A percentile compares a stretch with the other conserved stretches of the same genome.
phyloP scores from a whole-genome alignment of 2,329 filamentous ascomycete species.

The Fusarium sp. region DNA sequence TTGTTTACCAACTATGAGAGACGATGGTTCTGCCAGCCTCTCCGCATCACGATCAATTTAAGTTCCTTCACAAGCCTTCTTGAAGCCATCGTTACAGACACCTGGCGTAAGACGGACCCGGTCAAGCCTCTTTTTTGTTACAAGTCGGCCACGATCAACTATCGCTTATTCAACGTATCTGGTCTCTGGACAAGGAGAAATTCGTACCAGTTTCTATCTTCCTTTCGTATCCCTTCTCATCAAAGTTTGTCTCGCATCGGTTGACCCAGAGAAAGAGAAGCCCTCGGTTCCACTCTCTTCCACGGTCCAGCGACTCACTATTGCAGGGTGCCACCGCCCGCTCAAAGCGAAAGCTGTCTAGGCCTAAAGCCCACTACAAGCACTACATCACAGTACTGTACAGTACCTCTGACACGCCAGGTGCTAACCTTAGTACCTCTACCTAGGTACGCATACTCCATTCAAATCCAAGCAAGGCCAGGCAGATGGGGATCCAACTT shows the following conservation, averaged over 20 bases:
- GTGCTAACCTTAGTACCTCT: not conserved
- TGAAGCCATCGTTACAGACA: conserved; percentile 11
- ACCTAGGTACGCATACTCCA: conserved; percentile 23
- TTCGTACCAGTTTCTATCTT: not conserved
- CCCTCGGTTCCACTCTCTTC: conserved; percentile 43
- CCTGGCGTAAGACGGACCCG: conserved; percentile 13
- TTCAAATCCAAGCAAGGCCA: conserved; percentile 5
- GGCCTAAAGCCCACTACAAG: conserved; percentile 28
- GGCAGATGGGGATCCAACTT: conserved; percentile 38
- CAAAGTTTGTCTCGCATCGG: conserved; percentile 44
- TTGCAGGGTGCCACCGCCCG: conserved; percentile 16
- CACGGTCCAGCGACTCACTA: conserved; percentile 29
- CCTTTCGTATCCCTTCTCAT: conserved; percentile 27
- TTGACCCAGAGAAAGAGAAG: conserved; percentile 43
- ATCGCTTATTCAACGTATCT: conserved; percentile 18
- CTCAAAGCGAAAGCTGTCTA: conserved; percentile 8
- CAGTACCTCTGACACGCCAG: conserved; percentile 22
- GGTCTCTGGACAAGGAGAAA: conserved; percentile 3
- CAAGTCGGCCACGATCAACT: not conserved
- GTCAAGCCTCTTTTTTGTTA: conserved; percentile 15
- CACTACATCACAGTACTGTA: conserved; percentile 16
- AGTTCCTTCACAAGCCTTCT: conserved; percentile 21
- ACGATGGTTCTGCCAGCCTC: not conserved
- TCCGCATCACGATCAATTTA: conserved; percentile 23
- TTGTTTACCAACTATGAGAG: not conserved